Evolutionary conservation across 176 grass and related monocot species (phyloP).

Genomic region (Carex pumila): DNA sequence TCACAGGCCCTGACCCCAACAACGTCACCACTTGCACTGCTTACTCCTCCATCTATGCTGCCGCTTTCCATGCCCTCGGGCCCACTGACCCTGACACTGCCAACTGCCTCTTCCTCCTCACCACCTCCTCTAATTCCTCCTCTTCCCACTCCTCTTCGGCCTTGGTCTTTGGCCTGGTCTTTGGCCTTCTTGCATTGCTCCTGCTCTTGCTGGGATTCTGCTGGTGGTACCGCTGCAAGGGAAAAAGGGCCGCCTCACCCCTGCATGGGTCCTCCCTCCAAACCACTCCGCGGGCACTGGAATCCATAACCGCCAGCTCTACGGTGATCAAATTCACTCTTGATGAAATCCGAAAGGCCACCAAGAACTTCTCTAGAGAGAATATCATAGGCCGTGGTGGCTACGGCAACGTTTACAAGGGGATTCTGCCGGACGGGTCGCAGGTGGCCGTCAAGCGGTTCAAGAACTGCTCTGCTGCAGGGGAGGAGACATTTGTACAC

Average conservation of each 20-base stretch:
- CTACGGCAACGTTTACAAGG: constrained; percentile 85
- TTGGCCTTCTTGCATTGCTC: constrained; percentile 26
- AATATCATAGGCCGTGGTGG: constrained; percentile 75
- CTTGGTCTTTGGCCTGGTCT: constrained; percentile 29
- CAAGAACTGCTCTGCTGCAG: constrained; percentile 77
- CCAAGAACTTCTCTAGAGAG: constrained; percentile 38
- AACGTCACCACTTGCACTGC: constrained; percentile 54
- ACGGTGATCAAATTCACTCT: constrained; percentile 74
- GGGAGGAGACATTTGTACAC: constrained; percentile 64
- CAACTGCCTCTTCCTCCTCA: constrained; percentile 59
- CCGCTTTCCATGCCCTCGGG: constrained; percentile 39
- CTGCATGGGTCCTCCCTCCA: neutral
- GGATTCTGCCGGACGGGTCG: constrained; percentile 37
- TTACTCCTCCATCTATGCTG: constrained; percentile 73
- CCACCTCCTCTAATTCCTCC: neutral
- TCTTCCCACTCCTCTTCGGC: neutral
- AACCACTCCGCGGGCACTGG: constrained; percentile 43
- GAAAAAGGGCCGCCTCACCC: neutral
- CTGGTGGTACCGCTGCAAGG: constrained; percentile 17
- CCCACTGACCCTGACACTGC: constrained; percentile 40
- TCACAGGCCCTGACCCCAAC: constrained; percentile 21
- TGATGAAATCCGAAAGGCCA: constrained; percentile 73
- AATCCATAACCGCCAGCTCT: constrained; percentile 83
- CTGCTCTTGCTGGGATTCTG: neutral
- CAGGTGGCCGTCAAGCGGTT: constrained; percentile 81